Percentiles rank a stretch among this genome's conserved stretches.
phyloP scores from a whole-genome alignment of 2,329 filamentous ascomycete genomes.

The Fusarium humuli region DNA sequence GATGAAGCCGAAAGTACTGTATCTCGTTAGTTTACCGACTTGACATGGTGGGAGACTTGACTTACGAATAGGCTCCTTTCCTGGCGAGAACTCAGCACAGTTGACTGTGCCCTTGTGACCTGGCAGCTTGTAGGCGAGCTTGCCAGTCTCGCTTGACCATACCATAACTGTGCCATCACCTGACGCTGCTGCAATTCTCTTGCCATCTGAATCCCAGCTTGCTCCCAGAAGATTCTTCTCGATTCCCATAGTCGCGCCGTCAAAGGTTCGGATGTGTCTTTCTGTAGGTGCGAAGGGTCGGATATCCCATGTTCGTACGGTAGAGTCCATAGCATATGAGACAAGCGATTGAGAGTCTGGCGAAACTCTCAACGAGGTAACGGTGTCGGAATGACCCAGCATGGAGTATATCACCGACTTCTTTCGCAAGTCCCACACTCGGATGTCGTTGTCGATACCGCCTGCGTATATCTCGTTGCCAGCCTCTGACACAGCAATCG shows the following conservation, averaged over 20 bases:
- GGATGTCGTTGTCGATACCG: slow-evolving; percentile 96
- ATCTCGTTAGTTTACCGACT: slow-evolving; percentile 49
- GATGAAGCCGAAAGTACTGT: slow-evolving; percentile 90
- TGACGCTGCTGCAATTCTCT: slow-evolving; percentile 87
- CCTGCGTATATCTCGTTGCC: slow-evolving; percentile 96
- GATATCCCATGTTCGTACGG: slow-evolving; percentile 95
- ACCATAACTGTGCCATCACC: slow-evolving; percentile 92
- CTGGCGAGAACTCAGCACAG: slow-evolving; percentile 89
- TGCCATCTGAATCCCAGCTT: slow-evolving; percentile 89
- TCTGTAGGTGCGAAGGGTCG: slow-evolving; percentile 92
- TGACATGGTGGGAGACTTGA: background rate
- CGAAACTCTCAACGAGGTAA: slow-evolving; percentile 91
- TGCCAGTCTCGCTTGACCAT: slow-evolving; percentile 90
- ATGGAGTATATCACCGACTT: slow-evolving; percentile 89
- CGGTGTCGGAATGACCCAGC: slow-evolving; percentile 88
- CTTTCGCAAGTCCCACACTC: slow-evolving; percentile 96
- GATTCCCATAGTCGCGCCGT: slow-evolving; percentile 86
- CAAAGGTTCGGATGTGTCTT: slow-evolving; percentile 86
- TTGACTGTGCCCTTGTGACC: slow-evolving; percentile 97
- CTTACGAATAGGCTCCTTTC: slow-evolving; percentile 88
- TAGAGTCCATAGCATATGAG: slow-evolving; percentile 94
- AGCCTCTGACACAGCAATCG: slow-evolving; percentile 89
- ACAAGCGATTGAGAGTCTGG: slow-evolving; percentile 91
- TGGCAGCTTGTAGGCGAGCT: slow-evolving; percentile 92
- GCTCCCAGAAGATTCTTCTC: slow-evolving; percentile 93